phyloP scores from a whole-genome alignment of 179 eudicot species.

The Gypsophila paniculata region DNA sequence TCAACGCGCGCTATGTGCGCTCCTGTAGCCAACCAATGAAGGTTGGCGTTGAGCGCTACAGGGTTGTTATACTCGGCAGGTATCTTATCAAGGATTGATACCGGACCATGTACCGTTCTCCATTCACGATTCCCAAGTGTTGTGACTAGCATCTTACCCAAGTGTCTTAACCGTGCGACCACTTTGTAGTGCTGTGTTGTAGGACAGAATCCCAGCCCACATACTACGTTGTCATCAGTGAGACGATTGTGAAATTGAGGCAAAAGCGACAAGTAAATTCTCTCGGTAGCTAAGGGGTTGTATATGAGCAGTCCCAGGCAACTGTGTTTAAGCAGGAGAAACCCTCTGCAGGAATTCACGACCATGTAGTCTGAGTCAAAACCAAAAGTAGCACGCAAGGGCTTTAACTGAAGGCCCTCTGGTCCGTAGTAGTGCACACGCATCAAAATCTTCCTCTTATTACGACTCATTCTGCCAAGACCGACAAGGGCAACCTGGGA shows the following conservation, averaged over 20 bases:
- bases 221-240: neutral
- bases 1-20: slow-evolving; percentile 12
- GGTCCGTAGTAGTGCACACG: neutral
- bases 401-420: too few species aligned
- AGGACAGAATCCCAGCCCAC: slow-evolving; percentile 19
- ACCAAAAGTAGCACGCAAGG: neutral
- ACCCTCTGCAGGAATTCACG: slow-evolving; percentile 20
- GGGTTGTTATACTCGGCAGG: neutral
- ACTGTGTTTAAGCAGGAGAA: slow-evolving; percentile 5
- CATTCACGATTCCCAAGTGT: slow-evolving; percentile 1
- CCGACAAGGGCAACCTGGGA: neutral
- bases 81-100: neutral
- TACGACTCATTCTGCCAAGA: neutral
- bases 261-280: neutral
- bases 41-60: slow-evolving; percentile 1
- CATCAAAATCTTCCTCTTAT: neutral
- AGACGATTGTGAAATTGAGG: neutral
- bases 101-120: neutral
- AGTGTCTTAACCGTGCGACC: neutral
- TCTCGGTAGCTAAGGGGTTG: slow-evolving; percentile 16
- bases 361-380: neutral
- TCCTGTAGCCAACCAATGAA: slow-evolving; percentile 13
- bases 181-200: slow-evolving; percentile 12
- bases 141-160: neutral
- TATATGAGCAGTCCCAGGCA: neutral